These are phyloP conservation scores for Tuber brumale DNA, from an alignment of 495 filamentous ascomycete genomes.

Conservation along the genomic window DNA sequence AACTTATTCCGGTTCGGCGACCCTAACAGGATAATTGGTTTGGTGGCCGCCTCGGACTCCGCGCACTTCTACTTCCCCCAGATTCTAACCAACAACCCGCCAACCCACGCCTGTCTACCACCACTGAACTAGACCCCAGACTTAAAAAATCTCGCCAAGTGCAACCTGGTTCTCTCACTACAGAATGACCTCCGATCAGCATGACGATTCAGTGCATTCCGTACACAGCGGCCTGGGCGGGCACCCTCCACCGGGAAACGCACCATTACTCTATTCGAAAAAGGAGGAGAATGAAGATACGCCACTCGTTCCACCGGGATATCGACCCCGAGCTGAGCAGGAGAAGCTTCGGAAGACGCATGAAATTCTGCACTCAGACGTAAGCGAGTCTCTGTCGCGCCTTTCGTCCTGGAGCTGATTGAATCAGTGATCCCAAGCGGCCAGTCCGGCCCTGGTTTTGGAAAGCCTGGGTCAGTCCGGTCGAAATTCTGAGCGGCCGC, in stretches of 20 bases:
- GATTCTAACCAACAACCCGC: neutral
- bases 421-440: too few species aligned
- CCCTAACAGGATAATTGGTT: too few species aligned
- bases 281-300: slow-evolving; percentile 13
- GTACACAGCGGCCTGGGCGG: slow-evolving; percentile 18
- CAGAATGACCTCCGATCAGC: slow-evolving; percentile 32
- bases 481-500: too few species aligned
- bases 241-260: slow-evolving; percentile 17
- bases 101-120: neutral
- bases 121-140: neutral
- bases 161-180: neutral
- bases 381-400: slow-evolving; percentile 36
- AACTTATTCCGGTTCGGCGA: too few species aligned
- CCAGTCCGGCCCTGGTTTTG: too few species aligned
- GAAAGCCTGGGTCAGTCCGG: too few species aligned
- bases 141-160: neutral
- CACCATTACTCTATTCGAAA: slow-evolving; percentile 15
- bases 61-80: neutral
- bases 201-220: slow-evolving; percentile 21
- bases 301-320: slow-evolving; percentile 3
- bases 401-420: slow-evolving; percentile 15
- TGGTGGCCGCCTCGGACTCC: too few species aligned
- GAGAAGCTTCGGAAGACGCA: slow-evolving; percentile 42
- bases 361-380: slow-evolving; percentile 63
- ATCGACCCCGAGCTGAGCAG: slow-evolving; percentile 5